Percentiles rank a stretch among this genome's conserved stretches.
Conservation (phyloP, 805 yeast genomes). For the Monosporozyma unispora region DNA sequence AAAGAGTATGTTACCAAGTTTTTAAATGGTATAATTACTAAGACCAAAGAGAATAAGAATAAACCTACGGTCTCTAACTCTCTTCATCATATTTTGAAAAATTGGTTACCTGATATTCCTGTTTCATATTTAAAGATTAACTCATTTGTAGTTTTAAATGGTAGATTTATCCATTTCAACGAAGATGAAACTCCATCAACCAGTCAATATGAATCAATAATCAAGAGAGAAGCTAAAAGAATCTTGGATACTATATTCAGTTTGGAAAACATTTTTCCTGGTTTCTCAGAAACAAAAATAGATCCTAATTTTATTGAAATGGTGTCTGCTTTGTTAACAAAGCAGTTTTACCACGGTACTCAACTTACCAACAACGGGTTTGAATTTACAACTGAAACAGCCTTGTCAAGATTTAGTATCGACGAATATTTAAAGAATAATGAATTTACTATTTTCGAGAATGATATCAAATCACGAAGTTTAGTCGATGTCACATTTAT, state of each 20-base stretch:
- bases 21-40: not conserved
- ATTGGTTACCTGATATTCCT: slow-evolving; percentile 25
- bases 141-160: slow-evolving; percentile 42
- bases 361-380: slow-evolving; percentile 27
- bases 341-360: slow-evolving; percentile 33
- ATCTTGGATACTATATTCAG: slow-evolving; percentile 33
- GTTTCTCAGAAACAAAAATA: slow-evolving; percentile 11
- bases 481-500: slow-evolving; percentile 47
- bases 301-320: slow-evolving; percentile 41
- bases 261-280: slow-evolving; percentile 16
- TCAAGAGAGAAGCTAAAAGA: slow-evolving; percentile 40
- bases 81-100: slow-evolving; percentile 3
- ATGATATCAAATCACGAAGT: slow-evolving; percentile 24
- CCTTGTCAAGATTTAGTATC: slow-evolving; percentile 42
- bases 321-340: slow-evolving; percentile 36
- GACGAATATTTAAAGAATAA: slow-evolving; percentile 16
- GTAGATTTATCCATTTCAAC: slow-evolving; percentile 39
- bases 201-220: slow-evolving; percentile 31
- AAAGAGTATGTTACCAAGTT: not conserved
- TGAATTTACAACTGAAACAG: slow-evolving; percentile 34
- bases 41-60: not conserved
- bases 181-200: slow-evolving; percentile 17
- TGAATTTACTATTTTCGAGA: slow-evolving; percentile 16
- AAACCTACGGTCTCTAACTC: not conserved
- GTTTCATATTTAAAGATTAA: slow-evolving; percentile 20